Percentiles rank a stretch among this genome's conserved stretches.
These are phyloP conservation scores for Wickerhamomyces alni DNA, from an alignment of 805 yeast species.

Conservation along the genomic window DNA sequence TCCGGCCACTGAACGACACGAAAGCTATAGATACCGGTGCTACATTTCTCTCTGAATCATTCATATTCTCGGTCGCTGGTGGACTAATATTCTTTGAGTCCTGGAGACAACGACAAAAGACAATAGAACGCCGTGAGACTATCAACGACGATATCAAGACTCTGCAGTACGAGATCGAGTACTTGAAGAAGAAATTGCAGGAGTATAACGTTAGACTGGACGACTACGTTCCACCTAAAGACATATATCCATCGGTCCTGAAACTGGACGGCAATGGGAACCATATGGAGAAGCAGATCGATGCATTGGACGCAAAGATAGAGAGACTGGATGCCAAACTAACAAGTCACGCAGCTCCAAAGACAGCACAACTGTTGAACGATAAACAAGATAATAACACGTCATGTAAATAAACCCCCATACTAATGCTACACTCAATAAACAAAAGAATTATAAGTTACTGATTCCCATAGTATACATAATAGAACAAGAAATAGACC, in stretches of 20 bases:
- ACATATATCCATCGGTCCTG: slow-evolving; percentile 39
- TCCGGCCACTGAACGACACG: slow-evolving; percentile 75
- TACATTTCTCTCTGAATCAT: slow-evolving; percentile 66
- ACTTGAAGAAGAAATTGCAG: slow-evolving; percentile 42
- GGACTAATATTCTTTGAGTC: slow-evolving; percentile 68
- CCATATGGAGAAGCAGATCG: slow-evolving; percentile 3
- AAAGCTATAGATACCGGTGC: slow-evolving; percentile 84
- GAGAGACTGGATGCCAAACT: slow-evolving; percentile 4
- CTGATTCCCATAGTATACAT: neutral
- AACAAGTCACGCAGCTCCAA: neutral
- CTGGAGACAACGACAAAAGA: slow-evolving; percentile 60
- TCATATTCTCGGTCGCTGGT: slow-evolving; percentile 79
- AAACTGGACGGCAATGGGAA: slow-evolving; percentile 26
- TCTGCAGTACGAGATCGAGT: slow-evolving; percentile 65
- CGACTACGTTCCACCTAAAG: slow-evolving; percentile 44
- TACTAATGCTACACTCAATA: too few relatives aligned
- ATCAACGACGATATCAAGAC: slow-evolving; percentile 68
- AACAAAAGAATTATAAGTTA: neutral
- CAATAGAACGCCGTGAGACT: slow-evolving; percentile 51
- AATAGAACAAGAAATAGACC: neutral
- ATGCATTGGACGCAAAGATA: slow-evolving; percentile 5
- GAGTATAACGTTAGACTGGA: slow-evolving; percentile 37
- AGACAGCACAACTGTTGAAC: too few relatives aligned
- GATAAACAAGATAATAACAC: too few relatives aligned
- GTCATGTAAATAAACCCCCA: too few relatives aligned